Evolutionary conservation across 2,329 filamentous ascomycete species (phyloP), one percentile per base, ranked within the genome.

Genomic region (Neodidymelliopsis sp.): DNA sequence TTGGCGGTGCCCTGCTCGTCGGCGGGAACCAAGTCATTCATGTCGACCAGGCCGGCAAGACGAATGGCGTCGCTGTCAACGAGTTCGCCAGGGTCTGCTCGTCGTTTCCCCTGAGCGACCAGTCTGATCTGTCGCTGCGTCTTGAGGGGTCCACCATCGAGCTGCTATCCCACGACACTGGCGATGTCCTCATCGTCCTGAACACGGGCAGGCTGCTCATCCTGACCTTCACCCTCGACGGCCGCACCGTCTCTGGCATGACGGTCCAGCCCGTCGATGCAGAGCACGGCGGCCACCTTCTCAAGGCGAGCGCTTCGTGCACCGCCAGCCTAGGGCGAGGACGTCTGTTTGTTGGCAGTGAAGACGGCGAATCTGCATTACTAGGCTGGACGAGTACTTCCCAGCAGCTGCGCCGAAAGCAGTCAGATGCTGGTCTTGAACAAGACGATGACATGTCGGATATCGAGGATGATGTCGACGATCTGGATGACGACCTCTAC

Each of bases 11-110:
- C 27, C 77, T 99, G 12, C 81, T 99, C 12, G 77, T 97, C 15
- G 95, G 94, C 20, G 81, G 83, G 36, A 97, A 99, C 68, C 91
- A 97, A 68, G 75, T 99, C 54, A 89, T 99, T 52, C 94, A 99
- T 71, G 86, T 99, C 57, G 93, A 97, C 67, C 94, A 99, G 78
- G 91, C 91, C 9, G 94, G 94, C 22, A 97, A 96, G 72, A 84
- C 91, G 10, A 96, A 91, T 65, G 93, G 91, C 2, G 88, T 97
- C 49, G 93, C 89, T 4, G 90, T 99, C 56, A 99, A 99, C 66
- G 84, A 90, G 24, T 95, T 96, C 74, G 88, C 92, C 4, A 90
- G 87, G 69, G 84, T 89, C 53, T 84, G 85, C 56, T 96, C 93
- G 2, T 84, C 88, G 0, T 97, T 97, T 64, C 84, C 87, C 39